These are phyloP conservation scores for bread wheat (Triticum aestivum) DNA, from an alignment of 176 grass and related monocot species.

Conservation along the genomic window DNA sequence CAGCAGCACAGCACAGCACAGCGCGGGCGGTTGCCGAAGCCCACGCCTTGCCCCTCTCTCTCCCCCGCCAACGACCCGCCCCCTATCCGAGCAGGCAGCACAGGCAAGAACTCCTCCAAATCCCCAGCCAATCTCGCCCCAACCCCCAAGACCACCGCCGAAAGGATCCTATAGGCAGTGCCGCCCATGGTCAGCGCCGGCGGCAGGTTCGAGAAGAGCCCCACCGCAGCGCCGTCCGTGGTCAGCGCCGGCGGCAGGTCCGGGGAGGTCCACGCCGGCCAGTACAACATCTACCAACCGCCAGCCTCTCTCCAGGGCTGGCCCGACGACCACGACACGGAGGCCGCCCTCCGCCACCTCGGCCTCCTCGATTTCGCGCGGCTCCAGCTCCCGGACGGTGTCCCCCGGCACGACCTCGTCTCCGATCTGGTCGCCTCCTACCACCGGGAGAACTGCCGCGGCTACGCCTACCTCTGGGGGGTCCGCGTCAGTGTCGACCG, in stretches of 20 bases:
- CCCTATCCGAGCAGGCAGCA: neutral
- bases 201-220: neutral
- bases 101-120: neutral
- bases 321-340: neutral
- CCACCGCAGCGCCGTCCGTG: neutral
- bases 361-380: conserved; percentile 65
- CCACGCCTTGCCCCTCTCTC: neutral
- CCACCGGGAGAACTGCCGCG: conserved; percentile 44
- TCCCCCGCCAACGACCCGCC: neutral
- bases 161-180: conserved; percentile 19
- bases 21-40: too few relatives aligned
- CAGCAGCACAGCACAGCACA: neutral
- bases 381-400: conserved; percentile 32
- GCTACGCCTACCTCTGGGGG: conserved; percentile 41
- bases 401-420: conserved; percentile 49
- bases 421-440: conserved; percentile 62
- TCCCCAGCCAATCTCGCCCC: neutral
- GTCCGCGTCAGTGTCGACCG: conserved; percentile 53
- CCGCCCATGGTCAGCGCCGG: neutral
- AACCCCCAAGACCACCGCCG: neutral
- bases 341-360: conserved; percentile 59
- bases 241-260: neutral
- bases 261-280: neutral
- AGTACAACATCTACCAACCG: neutral
- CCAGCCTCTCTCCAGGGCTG: neutral